phyloP scores from a whole-genome alignment of 768 basidiomycete genomes.

The Fomitopsis serialis region DNA sequence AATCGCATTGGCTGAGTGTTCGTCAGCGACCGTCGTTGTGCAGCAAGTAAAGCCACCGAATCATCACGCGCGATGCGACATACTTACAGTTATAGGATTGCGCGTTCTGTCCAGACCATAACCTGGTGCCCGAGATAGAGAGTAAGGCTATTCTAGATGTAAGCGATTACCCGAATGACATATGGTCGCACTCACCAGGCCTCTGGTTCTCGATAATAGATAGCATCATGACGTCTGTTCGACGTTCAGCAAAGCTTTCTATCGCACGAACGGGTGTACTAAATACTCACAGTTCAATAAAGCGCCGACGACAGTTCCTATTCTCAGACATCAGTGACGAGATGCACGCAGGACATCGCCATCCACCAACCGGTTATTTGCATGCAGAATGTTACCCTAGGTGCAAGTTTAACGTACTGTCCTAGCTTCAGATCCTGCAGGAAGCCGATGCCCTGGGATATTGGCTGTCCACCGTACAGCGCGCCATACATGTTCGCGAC shows the following conservation, averaged over 20 bases:
- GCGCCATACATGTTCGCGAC: slow-evolving; percentile 35
- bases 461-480: slow-evolving; percentile 32
- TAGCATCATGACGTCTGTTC: slow-evolving; percentile 26
- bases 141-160: slow-evolving; percentile 39
- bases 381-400: slow-evolving; percentile 48
- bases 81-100: slow-evolving; percentile 48
- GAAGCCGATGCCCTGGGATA: slow-evolving; percentile 42
- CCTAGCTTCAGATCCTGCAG: slow-evolving; percentile 58
- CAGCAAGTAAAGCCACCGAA: too few species aligned
- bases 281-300: slow-evolving; percentile 44
- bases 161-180: too few species aligned
- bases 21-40: too few species aligned
- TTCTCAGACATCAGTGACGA: too few species aligned
- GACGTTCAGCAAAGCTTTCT: too few species aligned
- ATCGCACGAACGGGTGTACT: too few species aligned
- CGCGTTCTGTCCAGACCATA: slow-evolving; percentile 49
- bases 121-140: slow-evolving; percentile 46
- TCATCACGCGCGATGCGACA: too few species aligned
- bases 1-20: slow-evolving; percentile 40
- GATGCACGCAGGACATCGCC: too few species aligned
- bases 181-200: too few species aligned
- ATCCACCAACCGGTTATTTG: slow-evolving; percentile 19
- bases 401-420: slow-evolving; percentile 55
- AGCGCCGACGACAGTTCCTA: slow-evolving; percentile 50
- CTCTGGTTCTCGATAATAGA: slow-evolving; percentile 23